Evolutionary conservation across 2,329 filamentous ascomycete species (phyloP).

Genomic region (Clonostachys sp.): DNA sequence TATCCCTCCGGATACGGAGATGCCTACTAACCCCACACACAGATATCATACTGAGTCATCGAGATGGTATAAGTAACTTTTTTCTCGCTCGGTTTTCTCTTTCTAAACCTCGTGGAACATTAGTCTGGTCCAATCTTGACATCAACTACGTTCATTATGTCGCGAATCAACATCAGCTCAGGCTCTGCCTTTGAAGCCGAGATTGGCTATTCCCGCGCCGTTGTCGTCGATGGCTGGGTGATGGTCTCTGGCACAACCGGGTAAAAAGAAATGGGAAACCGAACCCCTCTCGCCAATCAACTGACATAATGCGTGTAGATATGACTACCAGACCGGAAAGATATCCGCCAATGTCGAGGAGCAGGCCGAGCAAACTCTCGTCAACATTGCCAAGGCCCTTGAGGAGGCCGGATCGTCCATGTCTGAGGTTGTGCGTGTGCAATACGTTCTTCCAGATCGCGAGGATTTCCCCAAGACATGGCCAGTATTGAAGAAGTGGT

Average conservation of each 20-base stretch:
- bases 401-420: slow-evolving; percentile 33
- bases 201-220: slow-evolving; percentile 51
- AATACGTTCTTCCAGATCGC: slow-evolving; percentile 44
- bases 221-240: slow-evolving; percentile 43
- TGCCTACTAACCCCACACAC: no score
- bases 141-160: slow-evolving; percentile 13
- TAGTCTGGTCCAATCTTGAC: no score
- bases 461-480: slow-evolving; percentile 41
- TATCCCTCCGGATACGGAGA: no score
- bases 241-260: slow-evolving; percentile 52
- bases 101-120: no score
- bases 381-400: slow-evolving; percentile 40
- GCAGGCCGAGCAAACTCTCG: slow-evolving; percentile 44
- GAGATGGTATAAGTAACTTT: no score
- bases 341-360: slow-evolving; percentile 38
- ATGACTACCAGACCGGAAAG: slow-evolving; percentile 41
- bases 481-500: slow-evolving; percentile 43
- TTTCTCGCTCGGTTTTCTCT: no score
- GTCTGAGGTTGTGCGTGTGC: slow-evolving; percentile 43
- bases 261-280: slow-evolving; percentile 15
- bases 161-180: slow-evolving; percentile 37
- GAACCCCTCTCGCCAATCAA: not conserved
- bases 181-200: slow-evolving; percentile 45
- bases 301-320: slow-evolving; percentile 12
- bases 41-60: no score